A percentile compares a stretch with the other conserved stretches of the same genome.
Evolutionary conservation across 2,329 filamentous ascomycete genomes (phyloP).

Genomic region (Ophiostoma ulmi): DNA sequence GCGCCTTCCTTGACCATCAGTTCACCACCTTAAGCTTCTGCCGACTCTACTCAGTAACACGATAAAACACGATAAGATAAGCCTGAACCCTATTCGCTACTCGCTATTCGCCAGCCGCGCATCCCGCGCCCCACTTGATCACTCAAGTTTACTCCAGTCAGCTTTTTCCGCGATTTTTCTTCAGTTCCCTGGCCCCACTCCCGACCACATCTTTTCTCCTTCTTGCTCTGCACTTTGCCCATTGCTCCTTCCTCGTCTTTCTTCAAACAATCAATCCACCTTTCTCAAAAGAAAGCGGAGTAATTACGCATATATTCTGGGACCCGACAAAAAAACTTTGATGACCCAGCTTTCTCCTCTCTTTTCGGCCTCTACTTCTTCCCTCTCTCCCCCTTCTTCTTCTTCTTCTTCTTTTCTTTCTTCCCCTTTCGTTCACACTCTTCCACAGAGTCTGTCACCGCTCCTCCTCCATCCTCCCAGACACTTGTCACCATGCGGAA

Average conservation of each 20-base stretch:
- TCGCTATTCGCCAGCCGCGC: neutral
- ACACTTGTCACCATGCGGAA: slow-evolving; percentile 36
- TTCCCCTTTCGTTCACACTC: neutral
- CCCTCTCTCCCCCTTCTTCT: neutral
- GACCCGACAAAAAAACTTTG: slow-evolving; percentile 12
- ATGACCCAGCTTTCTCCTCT: slow-evolving; percentile 8
- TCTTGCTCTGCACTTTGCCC: neutral
- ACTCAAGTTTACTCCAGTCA: neutral
- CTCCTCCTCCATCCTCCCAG: neutral
- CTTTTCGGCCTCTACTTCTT: neutral
- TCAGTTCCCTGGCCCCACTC: slow-evolving; percentile 6
- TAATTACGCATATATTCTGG: slow-evolving; percentile 5
- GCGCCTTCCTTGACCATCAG: neutral
- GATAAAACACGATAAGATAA: neutral
- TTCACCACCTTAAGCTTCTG: neutral
- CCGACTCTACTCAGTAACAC: neutral
- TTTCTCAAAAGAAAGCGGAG: slow-evolving; percentile 1
- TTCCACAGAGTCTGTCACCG: slow-evolving; percentile 13
- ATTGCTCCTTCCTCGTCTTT: slow-evolving; percentile 4
- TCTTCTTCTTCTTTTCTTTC: neutral
- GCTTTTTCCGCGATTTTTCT: slow-evolving; percentile 10
- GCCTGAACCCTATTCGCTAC: neutral
- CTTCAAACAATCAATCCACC: neutral
- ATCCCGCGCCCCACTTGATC: neutral
- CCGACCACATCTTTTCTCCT: slow-evolving; percentile 6